Base-by-base conservation (phyloP, 1,284 basidiomycete genomes). In the Ceratobasidium sp. region DNA sequence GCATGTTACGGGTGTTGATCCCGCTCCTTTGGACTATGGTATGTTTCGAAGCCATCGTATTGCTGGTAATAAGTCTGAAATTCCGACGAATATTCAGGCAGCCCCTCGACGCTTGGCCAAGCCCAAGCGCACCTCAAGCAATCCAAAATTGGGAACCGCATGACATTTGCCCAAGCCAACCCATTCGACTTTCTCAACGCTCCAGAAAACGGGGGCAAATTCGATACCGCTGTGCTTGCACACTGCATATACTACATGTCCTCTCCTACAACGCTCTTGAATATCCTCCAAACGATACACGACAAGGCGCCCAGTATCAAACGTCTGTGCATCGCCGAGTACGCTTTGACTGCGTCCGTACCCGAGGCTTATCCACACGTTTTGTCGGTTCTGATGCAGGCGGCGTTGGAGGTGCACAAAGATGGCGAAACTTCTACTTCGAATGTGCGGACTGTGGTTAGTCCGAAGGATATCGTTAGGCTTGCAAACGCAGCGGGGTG, bases 221-320 rank as follows among this genome's bases (percentile, higher is more conserved):
- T 83, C 81, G 84, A 86, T 78, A 82, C 83, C 33, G 86, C 82
- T 0, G 83, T 88, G 27, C 82, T 87, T 55, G 83, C 84, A 6
- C 85, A 86, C 79, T 85, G 85, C 81, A 81, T 84, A 44, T 87
- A 85, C 84, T 87, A 88, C 83, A 87, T 88, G 81, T 67, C 84
- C 62, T 84, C 85, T 18, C 85, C 86, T 8, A 62, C 81, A 18
- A 81, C 82, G 38, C 79, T 87, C 77, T 55, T 78, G 33, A 79
- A 82, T n/a, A 87, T 84, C n/a, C 81, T 87, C 35, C 78, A 75
- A 12, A 82, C 81, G 12, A 81, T 86, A 20, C 70, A 80, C 10
- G 57, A 73, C 0, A 83, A 82, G 52, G 82, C 82, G 5, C 62
- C 62, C 14, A 75, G 73, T 27, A 65, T 75, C 35, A 81, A 82